Evolutionary conservation across 345 rosid species (phyloP), one percentile per base, ranked within the genome.

Genomic region (Raphanus raphanistrum): DNA sequence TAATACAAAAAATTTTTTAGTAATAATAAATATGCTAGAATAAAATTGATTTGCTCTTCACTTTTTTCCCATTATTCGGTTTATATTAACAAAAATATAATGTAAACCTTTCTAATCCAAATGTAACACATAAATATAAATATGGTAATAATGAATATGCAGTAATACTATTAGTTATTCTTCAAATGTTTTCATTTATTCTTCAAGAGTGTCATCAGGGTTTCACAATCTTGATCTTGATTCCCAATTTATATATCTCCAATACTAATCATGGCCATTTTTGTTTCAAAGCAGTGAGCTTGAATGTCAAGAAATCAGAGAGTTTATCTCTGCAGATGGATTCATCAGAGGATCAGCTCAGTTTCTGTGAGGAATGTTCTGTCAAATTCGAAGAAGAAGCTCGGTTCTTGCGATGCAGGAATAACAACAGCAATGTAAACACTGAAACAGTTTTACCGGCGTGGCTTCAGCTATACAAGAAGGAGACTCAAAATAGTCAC

Each of bases 381-480:
- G 27, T 66, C 61, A 84, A 88, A 64, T 89, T 86, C 74, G 82
- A 86, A 32, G 63, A 59, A 25, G 94, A 86, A 84, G 79, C 81
- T 83, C 76, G 82, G 58, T 71, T 72, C 68, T 68, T 83, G 62
- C 73, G 77, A 65, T 61, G 62, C 58, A 83, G 74, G 35, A 64
- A 78, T 59, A 65, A 77, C 32, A 63, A 78, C 59, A 66, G 80
- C 80, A 84, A 82, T 57, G 79, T 82, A 54, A 68, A 83, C 0
- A 70, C 70, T 68, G 84, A 0, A 21, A 21, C 86, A 48, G 83
- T 76, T 72, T 88, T 94, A 70, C 98, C 98, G 2, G 80, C 88
- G n/a, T 94, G 98, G 98, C 93, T 92, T 64, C 90, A 85, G 73
- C 81, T 82, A 63, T 87, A 79, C 87, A 89, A 87, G 82, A 86